These are phyloP conservation scores for Talaromyces atroroseus DNA, from an alignment of 2,329 filamentous ascomycete genomes.

Conservation along the genomic window DNA sequence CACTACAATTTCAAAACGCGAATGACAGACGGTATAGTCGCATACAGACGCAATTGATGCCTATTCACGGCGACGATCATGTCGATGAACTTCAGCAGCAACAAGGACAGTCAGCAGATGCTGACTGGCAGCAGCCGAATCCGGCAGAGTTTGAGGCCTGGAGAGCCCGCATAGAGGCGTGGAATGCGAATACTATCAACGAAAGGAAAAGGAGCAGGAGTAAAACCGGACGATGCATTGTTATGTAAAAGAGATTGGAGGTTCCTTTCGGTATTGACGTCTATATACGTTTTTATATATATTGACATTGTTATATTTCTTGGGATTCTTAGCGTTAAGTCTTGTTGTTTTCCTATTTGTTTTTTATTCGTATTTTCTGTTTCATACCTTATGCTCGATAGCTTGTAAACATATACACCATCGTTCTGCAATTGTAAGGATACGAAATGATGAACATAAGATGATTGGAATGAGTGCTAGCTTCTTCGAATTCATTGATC, in stretches of 20 bases:
- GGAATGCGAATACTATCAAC: conserved; percentile 34
- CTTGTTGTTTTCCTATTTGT: background rate
- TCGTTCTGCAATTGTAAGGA: background rate
- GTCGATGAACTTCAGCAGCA: background rate
- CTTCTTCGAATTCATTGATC: too few relatives aligned
- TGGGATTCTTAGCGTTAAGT: background rate
- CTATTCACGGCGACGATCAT: background rate
- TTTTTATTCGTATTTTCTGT: too few relatives aligned
- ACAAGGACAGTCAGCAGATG: background rate
- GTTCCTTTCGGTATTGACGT: background rate
- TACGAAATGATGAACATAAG: background rate
- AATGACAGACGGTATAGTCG: background rate
- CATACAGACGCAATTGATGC: background rate
- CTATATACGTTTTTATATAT: background rate
- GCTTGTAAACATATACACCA: background rate
- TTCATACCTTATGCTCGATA: background rate
- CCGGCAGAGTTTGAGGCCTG: conserved; percentile 25
- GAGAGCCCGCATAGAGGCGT: conserved; percentile 35
- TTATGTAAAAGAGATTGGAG: conserved; percentile 27
- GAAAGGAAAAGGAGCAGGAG: conserved; percentile 28
- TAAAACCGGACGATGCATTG: conserved; percentile 28
- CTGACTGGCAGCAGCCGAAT: conserved; percentile 11
- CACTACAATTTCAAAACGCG: conserved; percentile 1
- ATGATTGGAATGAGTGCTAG: background rate
- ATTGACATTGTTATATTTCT: background rate